A percentile compares a stretch with the other conserved stretches of the same genome.
phyloP scores from a whole-genome alignment of 2,329 filamentous ascomycete genomes.

The Cryphonectria nitschkei region DNA sequence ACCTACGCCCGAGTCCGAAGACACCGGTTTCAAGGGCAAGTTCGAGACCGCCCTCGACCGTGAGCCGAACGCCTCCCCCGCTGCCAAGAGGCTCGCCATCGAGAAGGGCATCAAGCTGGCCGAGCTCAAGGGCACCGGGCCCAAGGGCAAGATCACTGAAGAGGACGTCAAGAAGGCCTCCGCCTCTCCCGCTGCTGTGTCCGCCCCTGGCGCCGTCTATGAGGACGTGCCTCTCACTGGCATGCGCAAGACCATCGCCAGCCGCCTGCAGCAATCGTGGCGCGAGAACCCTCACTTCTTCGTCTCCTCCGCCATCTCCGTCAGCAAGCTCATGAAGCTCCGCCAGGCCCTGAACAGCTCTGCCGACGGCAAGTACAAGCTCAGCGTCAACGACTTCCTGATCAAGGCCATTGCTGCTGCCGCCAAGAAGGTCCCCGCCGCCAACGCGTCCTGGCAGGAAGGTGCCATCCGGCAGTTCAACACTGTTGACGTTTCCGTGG shows the following conservation, averaged over 20 bases:
- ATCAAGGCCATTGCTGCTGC: constrained; percentile 94
- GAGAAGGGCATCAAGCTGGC: constrained; percentile 82
- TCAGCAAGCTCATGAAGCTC: constrained; percentile 94
- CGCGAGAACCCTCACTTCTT: constrained; percentile 98
- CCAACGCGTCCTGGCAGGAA: constrained; percentile 94
- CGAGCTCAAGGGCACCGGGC: constrained; percentile 83
- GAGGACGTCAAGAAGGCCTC: constrained; percentile 89
- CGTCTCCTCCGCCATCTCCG: constrained; percentile 87
- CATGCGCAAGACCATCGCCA: constrained; percentile 99
- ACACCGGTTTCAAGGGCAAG: constrained; percentile 72
- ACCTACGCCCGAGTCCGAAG: constrained; percentile 62
- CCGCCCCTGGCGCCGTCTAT: constrained; percentile 67
- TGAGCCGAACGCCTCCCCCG: constrained; percentile 71
- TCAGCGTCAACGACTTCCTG: constrained; percentile 99
- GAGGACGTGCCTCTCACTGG: constrained; percentile 82
- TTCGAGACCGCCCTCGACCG: constrained; percentile 86
- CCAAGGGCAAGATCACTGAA: constrained; percentile 85
- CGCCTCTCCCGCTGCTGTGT: constrained; percentile 50
- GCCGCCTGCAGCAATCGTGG: constrained; percentile 84
- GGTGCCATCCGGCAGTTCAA: constrained; percentile 92
- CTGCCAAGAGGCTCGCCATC: constrained; percentile 79
- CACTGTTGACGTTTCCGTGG: constrained; percentile 92
- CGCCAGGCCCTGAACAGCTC: constrained; percentile 89
- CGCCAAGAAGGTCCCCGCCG: constrained; percentile 89
- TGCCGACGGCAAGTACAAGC: constrained; percentile 93